These are phyloP conservation scores for Ceratocystis variospora DNA, from an alignment of 2,329 filamentous ascomycete species.

Conservation along the genomic window DNA sequence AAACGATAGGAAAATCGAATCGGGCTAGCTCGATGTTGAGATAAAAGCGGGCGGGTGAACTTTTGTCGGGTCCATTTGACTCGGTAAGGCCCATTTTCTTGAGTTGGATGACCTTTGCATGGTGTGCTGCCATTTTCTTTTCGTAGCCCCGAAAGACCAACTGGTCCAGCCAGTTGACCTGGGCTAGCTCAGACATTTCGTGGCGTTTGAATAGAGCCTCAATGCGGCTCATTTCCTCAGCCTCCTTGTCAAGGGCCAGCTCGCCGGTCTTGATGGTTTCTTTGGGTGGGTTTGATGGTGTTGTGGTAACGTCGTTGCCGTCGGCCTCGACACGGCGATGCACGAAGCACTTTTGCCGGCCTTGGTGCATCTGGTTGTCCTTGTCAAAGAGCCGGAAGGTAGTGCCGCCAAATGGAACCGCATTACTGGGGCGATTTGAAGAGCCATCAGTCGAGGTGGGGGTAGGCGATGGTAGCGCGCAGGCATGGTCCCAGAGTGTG, in stretches of 20 bases:
- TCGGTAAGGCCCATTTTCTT: constrained; percentile 26
- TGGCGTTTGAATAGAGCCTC: constrained; percentile 92
- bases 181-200: constrained; percentile 89
- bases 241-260: constrained; percentile 47
- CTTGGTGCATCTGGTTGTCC: constrained; percentile 82
- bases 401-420: constrained; percentile 85
- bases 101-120: constrained; percentile 24
- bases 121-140: constrained; percentile 39
- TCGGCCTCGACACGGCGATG: constrained; percentile 75
- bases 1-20: constrained; percentile 92
- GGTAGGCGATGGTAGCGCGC: background rate
- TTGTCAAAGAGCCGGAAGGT: constrained; percentile 85
- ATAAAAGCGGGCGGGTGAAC: constrained; percentile 44
- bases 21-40: constrained; percentile 84
- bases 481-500: constrained; percentile 66
- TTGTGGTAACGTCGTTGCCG: constrained; percentile 65
- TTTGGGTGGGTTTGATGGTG: constrained; percentile 49
- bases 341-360: constrained; percentile 78
- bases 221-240: constrained; percentile 75
- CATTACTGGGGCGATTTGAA: constrained; percentile 55
- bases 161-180: constrained; percentile 90
- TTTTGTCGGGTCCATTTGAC: constrained; percentile 23
- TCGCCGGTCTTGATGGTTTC: constrained; percentile 37
- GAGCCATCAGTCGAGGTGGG: constrained; percentile 50
- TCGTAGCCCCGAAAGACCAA: constrained; percentile 85